A percentile compares a stretch with the other conserved stretches of the same genome.
Evolutionary conservation across 352 stramenopile genomes (phyloP).

Genomic region (Aphanomyces cochlioides): DNA sequence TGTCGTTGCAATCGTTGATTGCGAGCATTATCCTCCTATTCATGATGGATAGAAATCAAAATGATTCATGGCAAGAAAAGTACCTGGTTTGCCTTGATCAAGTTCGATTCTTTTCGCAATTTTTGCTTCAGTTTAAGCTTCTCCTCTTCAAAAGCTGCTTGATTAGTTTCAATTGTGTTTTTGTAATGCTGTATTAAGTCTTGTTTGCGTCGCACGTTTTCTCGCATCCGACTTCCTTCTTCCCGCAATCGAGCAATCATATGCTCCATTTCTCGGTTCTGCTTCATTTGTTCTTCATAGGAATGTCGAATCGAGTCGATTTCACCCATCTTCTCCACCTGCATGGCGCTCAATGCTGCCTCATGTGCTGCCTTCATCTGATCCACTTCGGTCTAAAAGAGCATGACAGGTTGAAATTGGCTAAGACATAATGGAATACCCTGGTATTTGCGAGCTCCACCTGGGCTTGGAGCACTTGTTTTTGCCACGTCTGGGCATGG

Average conservation of each 20-base stretch:
- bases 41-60: background rate
- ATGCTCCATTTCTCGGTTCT: conserved; percentile 14
- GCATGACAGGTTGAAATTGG: no score
- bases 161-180: background rate
- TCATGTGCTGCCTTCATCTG: background rate
- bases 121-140: background rate
- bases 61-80: no score
- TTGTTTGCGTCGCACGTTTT: conserved; percentile 17
- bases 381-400: no score
- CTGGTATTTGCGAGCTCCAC: background rate
- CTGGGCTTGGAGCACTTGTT: background rate
- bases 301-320: no score
- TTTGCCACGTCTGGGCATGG: conserved; percentile 15
- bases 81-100: no score
- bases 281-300: no score
- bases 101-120: background rate
- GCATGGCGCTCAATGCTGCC: background rate
- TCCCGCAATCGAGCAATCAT: conserved; percentile 18
- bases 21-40: background rate
- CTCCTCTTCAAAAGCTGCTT: background rate
- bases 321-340: background rate
- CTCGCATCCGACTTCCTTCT: background rate
- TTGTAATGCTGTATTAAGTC: conserved; percentile 19
- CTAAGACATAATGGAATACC: background rate
- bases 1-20: conserved; percentile 6